Conservation (phyloP, 345 rosid species). For the Erucastrum elatum region DNA sequence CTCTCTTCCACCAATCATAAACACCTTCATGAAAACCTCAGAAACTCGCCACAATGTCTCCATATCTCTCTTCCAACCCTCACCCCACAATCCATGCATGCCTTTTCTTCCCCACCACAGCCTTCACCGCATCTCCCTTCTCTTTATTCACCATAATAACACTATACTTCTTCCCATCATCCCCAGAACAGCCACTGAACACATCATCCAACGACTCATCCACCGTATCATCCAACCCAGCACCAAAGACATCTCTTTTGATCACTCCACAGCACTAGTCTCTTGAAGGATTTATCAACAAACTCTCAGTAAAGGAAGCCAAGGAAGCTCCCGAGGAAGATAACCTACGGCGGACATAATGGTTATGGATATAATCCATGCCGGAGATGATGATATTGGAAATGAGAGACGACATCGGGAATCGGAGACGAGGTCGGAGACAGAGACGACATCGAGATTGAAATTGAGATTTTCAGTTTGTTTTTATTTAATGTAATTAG, state of each 20-base stretch:
- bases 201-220: constrained; percentile 61
- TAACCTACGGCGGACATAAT: too few relatives aligned
- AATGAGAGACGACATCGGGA: too few relatives aligned
- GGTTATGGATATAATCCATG: too few relatives aligned
- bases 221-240: constrained; percentile 45
- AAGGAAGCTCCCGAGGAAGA: too few relatives aligned
- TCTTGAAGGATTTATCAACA: too few relatives aligned
- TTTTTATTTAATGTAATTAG: too few relatives aligned
- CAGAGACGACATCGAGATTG: too few relatives aligned
- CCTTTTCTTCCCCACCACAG: constrained; percentile 81
- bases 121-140: constrained; percentile 43
- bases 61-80: constrained; percentile 45
- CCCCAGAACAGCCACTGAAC: constrained; percentile 44
- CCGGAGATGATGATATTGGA: too few relatives aligned
- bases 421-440: too few relatives aligned
- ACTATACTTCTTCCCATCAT: constrained; percentile 48
- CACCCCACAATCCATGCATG: constrained; percentile 80
- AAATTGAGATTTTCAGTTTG: too few relatives aligned
- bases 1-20: constrained; percentile 81
- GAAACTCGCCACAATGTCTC: constrained; percentile 46
- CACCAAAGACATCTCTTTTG: constrained; percentile 41
- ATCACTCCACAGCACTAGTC: constrained; percentile 68
- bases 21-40: constrained; percentile 69
- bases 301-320: too few relatives aligned
- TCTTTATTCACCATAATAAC: constrained; percentile 62